Conservation (phyloP, 164 flowering plant species). For the Cinnamomum micranthum region DNA sequence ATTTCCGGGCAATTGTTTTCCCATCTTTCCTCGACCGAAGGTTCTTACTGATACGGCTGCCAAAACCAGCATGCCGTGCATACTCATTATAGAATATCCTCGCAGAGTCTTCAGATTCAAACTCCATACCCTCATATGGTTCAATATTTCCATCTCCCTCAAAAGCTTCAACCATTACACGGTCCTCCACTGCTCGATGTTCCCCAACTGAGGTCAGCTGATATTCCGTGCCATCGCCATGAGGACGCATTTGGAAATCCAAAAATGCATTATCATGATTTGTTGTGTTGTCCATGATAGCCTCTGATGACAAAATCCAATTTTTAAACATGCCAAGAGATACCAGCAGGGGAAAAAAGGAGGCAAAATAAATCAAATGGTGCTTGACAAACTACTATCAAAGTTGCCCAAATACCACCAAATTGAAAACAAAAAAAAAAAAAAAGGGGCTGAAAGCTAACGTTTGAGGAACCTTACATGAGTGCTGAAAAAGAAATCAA, state of each 20-base stretch:
- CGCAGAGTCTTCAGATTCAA: conserved; percentile 16
- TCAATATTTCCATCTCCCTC: conserved; percentile 6
- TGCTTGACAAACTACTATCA: neutral
- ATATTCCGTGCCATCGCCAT: neutral
- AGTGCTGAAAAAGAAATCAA: neutral
- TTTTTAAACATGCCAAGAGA: neutral
- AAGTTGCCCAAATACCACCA: neutral
- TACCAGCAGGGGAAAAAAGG: neutral
- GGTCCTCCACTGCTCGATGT: neutral
- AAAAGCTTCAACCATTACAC: neutral
- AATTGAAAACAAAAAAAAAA: neutral
- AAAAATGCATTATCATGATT: neutral
- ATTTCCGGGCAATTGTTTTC: conserved; percentile 5
- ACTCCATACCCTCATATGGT: conserved; percentile 14
- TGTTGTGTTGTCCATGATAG: neutral
- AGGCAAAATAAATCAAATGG: neutral
- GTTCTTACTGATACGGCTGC: conserved; percentile 1
- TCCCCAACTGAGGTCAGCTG: neutral
- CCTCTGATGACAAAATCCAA: neutral
- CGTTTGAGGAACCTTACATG: neutral
- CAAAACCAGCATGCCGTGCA: conserved; percentile 9
- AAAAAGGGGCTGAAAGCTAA: neutral
- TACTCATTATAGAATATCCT: conserved; percentile 12
- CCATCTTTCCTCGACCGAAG: conserved; percentile 9
- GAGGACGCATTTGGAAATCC: conserved; percentile 1